A percentile compares a stretch with the other conserved stretches of the same genome.
These are phyloP conservation scores for Phycomyces blakesleeanus DNA, from an alignment of 192 early-diverging fungal genomes.

Conservation along the genomic window DNA sequence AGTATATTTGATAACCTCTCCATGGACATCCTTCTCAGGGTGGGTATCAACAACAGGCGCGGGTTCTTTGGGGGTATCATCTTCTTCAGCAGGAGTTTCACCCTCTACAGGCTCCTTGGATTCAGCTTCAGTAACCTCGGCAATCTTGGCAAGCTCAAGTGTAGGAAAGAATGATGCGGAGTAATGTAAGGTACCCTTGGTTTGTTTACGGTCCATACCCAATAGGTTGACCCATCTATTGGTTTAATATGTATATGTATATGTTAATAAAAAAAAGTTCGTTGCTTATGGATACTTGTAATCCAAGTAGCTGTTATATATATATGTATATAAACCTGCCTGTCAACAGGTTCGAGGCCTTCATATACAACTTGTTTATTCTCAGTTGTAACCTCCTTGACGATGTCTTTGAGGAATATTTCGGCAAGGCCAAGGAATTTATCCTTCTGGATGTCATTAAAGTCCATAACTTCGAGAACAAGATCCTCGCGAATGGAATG, in stretches of 20 bases:
- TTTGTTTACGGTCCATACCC: conserved; percentile 24
- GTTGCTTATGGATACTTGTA: no score
- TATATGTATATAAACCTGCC: conserved; percentile 18
- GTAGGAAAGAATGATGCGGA: conserved; percentile 37
- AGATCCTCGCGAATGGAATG: conserved; percentile 73
- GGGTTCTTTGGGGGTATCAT: conserved; percentile 10
- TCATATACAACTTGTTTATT: conserved; percentile 31
- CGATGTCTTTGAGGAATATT: conserved; percentile 59
- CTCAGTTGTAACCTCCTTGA: conserved; percentile 43
- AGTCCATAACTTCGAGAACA: conserved; percentile 81
- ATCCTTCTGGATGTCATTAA: conserved; percentile 82
- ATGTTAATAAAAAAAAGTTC: no score
- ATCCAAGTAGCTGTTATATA: no score
- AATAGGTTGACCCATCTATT: conserved; percentile 21
- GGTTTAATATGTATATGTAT: background rate
- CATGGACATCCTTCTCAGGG: conserved; percentile 36
- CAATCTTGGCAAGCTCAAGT: conserved; percentile 22
- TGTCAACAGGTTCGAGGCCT: conserved; percentile 25
- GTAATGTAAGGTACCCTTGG: conserved; percentile 37
- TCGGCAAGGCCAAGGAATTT: conserved; percentile 74
- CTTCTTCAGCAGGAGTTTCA: conserved; percentile 14
- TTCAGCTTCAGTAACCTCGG: conserved; percentile 3
- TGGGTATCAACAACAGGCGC: conserved; percentile 9
- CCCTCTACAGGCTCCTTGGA: conserved; percentile 9
- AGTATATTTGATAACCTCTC: conserved; percentile 32